phyloP scores from a whole-genome alignment of 257 asterid genomes.

The Ligustrum vulgare region DNA sequence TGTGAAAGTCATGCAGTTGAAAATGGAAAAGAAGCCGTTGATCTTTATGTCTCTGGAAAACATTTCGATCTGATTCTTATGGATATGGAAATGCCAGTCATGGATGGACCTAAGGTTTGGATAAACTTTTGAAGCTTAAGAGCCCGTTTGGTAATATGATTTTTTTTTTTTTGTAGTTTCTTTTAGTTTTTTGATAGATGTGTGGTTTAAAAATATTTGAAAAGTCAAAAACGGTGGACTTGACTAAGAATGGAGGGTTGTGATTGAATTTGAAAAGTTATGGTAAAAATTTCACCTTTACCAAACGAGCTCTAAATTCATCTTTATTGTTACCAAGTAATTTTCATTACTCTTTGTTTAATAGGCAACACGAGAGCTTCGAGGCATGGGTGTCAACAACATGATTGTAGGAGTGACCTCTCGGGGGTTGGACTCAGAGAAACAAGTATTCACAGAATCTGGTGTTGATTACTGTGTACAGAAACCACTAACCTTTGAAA shows the following conservation, averaged over 20 bases:
- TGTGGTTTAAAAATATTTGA: not conserved
- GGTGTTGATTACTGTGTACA: slow-evolving; percentile 42
- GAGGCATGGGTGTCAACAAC: slow-evolving; percentile 47
- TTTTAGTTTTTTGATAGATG: too few relatives aligned
- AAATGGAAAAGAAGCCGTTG: slow-evolving; percentile 52
- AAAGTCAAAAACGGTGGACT: too few relatives aligned
- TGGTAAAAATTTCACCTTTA: too few relatives aligned
- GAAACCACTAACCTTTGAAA: slow-evolving; percentile 31
- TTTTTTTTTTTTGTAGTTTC: too few relatives aligned
- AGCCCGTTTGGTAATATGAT: too few relatives aligned
- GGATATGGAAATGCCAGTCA: slow-evolving; percentile 62
- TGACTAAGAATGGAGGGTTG: too few relatives aligned
- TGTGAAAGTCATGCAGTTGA: slow-evolving; percentile 32
- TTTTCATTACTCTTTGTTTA: not conserved
- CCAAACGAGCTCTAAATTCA: too few relatives aligned
- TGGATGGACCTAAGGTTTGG: slow-evolving; percentile 49
- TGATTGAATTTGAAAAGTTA: too few relatives aligned
- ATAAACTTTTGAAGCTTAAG: not conserved
- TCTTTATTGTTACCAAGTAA: not conserved
- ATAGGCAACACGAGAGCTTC: slow-evolving; percentile 42
- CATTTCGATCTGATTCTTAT: slow-evolving; percentile 46
- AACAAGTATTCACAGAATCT: slow-evolving; percentile 38
- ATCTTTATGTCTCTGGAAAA: slow-evolving; percentile 36
- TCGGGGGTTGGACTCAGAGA: slow-evolving; percentile 20
- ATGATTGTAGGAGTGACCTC: slow-evolving; percentile 50